Evolutionary conservation across 1,139 yeast genomes (phyloP).

Genomic region (Blastobotrys aristatus): DNA sequence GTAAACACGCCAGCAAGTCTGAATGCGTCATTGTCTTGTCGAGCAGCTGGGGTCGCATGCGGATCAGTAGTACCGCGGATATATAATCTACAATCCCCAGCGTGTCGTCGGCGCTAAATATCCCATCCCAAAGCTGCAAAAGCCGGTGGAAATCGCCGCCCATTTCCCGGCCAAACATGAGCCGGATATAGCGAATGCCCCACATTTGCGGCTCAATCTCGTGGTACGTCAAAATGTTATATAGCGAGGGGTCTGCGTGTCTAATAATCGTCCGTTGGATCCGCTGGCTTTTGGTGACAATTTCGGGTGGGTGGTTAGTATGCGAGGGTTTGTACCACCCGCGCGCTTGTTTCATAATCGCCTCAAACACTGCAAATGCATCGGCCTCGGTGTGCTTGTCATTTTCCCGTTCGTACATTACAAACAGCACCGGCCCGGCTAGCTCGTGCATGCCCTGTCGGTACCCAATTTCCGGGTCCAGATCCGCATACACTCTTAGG

Average conservation of each 20-base stretch:
- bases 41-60: conserved; percentile 28
- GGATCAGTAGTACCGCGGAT: conserved; percentile 32
- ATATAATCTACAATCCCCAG: conserved; percentile 32
- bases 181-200: conserved; percentile 53
- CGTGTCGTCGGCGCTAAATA: conserved; percentile 33
- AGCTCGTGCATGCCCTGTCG: conserved; percentile 63
- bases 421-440: conserved; percentile 43
- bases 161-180: conserved; percentile 50
- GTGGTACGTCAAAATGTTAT: conserved; percentile 36
- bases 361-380: conserved; percentile 31
- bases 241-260: conserved; percentile 37
- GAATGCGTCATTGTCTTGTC: conserved; percentile 27
- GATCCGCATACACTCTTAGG: conserved; percentile 49
- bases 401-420: conserved; percentile 22
- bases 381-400: conserved; percentile 10
- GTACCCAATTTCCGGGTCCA: conserved; percentile 47
- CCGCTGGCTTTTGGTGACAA: conserved; percentile 29
- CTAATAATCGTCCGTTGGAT: conserved; percentile 37
- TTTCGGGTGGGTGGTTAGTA: conserved; percentile 25
- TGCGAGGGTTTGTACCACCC: conserved; percentile 29
- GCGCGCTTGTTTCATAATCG: conserved; percentile 31
- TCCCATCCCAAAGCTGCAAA: conserved; percentile 36
- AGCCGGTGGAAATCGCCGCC: conserved; percentile 24
- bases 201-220: conserved; percentile 55
- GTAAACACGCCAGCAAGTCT: conserved; percentile 30